A percentile compares a stretch with the other conserved stretches of the same genome.
Conservation (phyloP, 2,329 filamentous ascomycete genomes). For the Talaromyces sp. region DNA sequence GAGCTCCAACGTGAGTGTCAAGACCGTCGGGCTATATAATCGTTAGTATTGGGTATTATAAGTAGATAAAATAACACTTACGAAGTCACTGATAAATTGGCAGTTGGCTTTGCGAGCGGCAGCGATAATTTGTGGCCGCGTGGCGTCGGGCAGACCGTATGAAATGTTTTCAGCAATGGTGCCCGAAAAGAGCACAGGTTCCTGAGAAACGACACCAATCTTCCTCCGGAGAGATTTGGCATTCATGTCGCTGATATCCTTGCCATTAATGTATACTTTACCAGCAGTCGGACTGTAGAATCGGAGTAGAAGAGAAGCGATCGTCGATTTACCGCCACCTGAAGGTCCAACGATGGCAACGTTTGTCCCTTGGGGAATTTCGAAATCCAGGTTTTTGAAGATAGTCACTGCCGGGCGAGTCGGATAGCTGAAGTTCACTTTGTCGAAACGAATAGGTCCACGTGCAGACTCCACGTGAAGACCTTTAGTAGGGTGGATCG, state of each 20-base stretch:
- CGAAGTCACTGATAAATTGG: constrained; percentile 92
- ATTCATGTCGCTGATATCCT: constrained; percentile 83
- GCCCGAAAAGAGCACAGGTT: constrained; percentile 86
- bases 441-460: constrained; percentile 83
- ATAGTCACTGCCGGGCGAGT: constrained; percentile 90
- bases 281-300: constrained; percentile 87
- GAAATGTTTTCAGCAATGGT: constrained; percentile 82
- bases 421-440: constrained; percentile 88
- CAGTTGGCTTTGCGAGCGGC: constrained; percentile 94
- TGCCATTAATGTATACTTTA: constrained; percentile 78
- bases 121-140: constrained; percentile 76
- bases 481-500: constrained; percentile 85
- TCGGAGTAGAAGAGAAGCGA: constrained; percentile 83
- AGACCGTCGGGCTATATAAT: constrained; percentile 74
- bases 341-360: constrained; percentile 96
- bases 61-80: constrained; percentile 42
- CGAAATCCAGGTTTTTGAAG: constrained; percentile 85
- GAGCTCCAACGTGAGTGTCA: constrained; percentile 88
- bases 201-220: constrained; percentile 93
- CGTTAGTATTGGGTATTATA: constrained; percentile 14
- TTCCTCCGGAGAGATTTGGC: constrained; percentile 88
- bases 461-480: constrained; percentile 77
- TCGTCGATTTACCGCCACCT: constrained; percentile 94
- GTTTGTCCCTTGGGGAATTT: constrained; percentile 89
- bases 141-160: constrained; percentile 82